Base-by-base conservation (phyloP, 305 asterid species). In the Fraxinus dipetala region DNA sequence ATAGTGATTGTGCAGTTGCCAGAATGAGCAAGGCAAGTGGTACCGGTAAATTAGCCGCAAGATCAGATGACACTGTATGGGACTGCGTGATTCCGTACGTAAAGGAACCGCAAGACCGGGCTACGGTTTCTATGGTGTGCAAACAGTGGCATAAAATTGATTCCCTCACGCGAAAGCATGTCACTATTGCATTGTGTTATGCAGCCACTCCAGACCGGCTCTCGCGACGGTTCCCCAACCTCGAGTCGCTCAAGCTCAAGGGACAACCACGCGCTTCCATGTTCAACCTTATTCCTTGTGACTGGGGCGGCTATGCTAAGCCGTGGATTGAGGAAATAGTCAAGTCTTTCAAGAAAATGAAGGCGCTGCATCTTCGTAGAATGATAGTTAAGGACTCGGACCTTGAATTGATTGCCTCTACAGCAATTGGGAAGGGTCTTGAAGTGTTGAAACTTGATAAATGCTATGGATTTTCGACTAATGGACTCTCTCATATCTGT, bases 241-340 rank as follows among this genome's bases (percentile, higher is more conserved):
- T 95, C 14, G 97, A 95, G 87, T 95, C 99, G 74, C 84, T 95
- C 83, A 90, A 90, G 87, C 92, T 95, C 3, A 95, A 95, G 89
- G 98, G 99, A 13, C 93, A 95, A 92, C 99, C 99, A 82, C 96
- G 99, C 82, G 98, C 99, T 32, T 93, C 99, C 69, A 95, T 95
- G 99, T 95, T 92, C 61, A 94, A 94, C 82, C 61, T 95, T 86
- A 95, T 93, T 76, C 94, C 97, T 0, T 96, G 92, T 54, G 96
- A 95, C 76, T 95, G 99, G 99, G 99, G 98, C 7, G 98, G 99
- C 8, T 92, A 86, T 22, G 97, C 88, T 31, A 90, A 89, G 1
- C 97, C 96, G 0, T 94, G 99, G 98, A 89, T 92, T 72, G 86
- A 87, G 43, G 92, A 93, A 65, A 89, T 94, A 16, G 48, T 83